Conservation (phyloP, 108 stramenopile species). For the Parietichytrium sp. region DNA sequence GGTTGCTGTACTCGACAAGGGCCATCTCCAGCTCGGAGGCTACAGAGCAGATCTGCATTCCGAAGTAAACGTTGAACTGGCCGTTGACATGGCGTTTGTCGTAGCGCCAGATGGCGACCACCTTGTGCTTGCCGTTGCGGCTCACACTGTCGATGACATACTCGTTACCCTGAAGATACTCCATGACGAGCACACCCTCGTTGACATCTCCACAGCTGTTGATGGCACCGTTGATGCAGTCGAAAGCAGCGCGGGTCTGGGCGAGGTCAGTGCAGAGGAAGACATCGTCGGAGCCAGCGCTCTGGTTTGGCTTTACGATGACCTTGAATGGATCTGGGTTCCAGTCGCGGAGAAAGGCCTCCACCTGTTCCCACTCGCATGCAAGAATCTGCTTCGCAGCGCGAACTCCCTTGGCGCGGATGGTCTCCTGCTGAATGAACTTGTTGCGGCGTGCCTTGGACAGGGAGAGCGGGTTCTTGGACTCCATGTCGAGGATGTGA, state of each 20-base stretch:
- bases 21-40: constrained; percentile 13
- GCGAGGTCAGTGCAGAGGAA: constrained; percentile 80
- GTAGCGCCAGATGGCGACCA: constrained; percentile 89
- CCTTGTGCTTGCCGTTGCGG: constrained; percentile 79
- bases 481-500: constrained; percentile 62
- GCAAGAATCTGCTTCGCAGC: constrained; percentile 78
- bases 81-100: constrained; percentile 82
- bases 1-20: constrained; percentile 45
- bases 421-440: constrained; percentile 82
- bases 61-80: constrained; percentile 73
- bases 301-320: constrained; percentile 86
- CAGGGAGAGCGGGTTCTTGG: constrained; percentile 75
- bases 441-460: constrained; percentile 83
- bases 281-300: constrained; percentile 89
- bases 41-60: constrained; percentile 68
- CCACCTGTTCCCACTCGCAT: constrained; percentile 69
- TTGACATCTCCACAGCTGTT: constrained; percentile 75
- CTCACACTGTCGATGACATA: constrained; percentile 86
- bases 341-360: constrained; percentile 67
- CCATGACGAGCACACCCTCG: constrained; percentile 75
- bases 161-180: constrained; percentile 80
- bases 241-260: constrained; percentile 83
- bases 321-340: constrained; percentile 71
- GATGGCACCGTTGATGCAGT: constrained; percentile 74
- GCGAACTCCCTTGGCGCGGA: constrained; percentile 71